Percentiles rank a stretch among this genome's conserved stretches.
These are phyloP conservation scores for Alternaria burnsii DNA, from an alignment of 2,329 filamentous ascomycete species.

Conservation along the genomic window DNA sequence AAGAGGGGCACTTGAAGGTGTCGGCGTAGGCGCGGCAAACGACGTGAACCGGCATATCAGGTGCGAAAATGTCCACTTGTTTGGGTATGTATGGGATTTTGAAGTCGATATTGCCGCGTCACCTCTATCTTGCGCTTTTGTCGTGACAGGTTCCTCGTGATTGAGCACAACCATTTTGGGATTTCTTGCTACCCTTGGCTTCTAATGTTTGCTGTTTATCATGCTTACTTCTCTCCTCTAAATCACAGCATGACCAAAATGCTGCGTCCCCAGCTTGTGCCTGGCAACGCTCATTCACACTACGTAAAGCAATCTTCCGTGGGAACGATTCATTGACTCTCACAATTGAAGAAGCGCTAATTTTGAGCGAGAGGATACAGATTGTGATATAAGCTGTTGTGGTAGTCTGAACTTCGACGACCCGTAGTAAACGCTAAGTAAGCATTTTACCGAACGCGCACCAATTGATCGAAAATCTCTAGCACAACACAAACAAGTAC, in stretches of 20 bases:
- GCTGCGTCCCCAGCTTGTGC: neutral
- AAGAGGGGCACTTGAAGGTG: neutral
- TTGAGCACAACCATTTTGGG: neutral
- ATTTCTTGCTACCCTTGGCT: neutral
- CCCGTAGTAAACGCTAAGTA: conserved; percentile 10
- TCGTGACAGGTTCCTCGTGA: neutral
- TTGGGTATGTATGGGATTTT: neutral
- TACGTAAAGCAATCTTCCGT: neutral
- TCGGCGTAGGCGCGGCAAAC: neutral
- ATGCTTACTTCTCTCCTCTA: neutral
- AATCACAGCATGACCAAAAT: neutral
- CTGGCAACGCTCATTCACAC: neutral
- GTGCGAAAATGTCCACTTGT: neutral
- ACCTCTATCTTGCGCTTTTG: neutral
- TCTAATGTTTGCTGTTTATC: neutral
- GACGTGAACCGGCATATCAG: neutral
- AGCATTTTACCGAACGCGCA: conserved; percentile 18
- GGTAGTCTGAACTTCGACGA: neutral
- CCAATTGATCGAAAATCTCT: conserved; percentile 9
- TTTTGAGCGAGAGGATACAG: neutral
- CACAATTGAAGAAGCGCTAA: neutral
- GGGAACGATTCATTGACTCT: neutral
- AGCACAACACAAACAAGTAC: conserved; percentile 3
- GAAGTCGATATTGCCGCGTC: neutral
- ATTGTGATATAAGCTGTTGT: neutral